phyloP scores from a whole-genome alignment of 1,139 yeast genomes.

The Pichia sp. region DNA sequence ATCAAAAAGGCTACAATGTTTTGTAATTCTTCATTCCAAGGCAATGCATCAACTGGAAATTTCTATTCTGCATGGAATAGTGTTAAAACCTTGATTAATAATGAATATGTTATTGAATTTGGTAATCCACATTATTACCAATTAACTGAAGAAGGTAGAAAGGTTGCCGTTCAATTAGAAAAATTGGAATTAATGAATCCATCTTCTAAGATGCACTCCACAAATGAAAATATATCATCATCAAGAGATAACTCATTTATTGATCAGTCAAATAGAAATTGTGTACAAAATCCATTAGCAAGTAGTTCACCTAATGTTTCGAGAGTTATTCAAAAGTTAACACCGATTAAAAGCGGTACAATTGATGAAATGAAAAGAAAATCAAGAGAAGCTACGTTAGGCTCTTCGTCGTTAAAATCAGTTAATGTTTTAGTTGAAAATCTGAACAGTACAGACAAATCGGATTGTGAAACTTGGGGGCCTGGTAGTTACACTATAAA shows the following conservation, averaged over 20 bases:
- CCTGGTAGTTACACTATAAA: slow-evolving; percentile 49
- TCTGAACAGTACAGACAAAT: neutral
- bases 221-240: neutral
- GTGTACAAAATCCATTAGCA: slow-evolving; percentile 6
- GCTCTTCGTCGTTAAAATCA: slow-evolving; percentile 1
- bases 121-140: slow-evolving; percentile 59
- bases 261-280: neutral
- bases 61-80: slow-evolving; percentile 78
- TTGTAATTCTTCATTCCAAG: slow-evolving; percentile 59
- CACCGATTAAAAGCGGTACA: slow-evolving; percentile 6
- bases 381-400: neutral
- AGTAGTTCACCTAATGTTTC: slow-evolving; percentile 9
- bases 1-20: slow-evolving; percentile 50
- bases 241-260: neutral
- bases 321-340: neutral
- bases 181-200: slow-evolving; percentile 27
- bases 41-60: slow-evolving; percentile 55
- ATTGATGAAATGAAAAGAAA: neutral
- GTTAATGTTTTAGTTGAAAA: neutral
- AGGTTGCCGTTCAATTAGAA: slow-evolving; percentile 53
- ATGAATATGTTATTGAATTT: slow-evolving; percentile 51
- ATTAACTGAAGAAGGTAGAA: slow-evolving; percentile 68
- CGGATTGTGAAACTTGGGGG: slow-evolving; percentile 41
- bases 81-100: slow-evolving; percentile 53
- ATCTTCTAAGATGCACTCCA: neutral